phyloP scores from a whole-genome alignment of 2,329 filamentous ascomycete species.

The Scedosporium minutisporum region DNA sequence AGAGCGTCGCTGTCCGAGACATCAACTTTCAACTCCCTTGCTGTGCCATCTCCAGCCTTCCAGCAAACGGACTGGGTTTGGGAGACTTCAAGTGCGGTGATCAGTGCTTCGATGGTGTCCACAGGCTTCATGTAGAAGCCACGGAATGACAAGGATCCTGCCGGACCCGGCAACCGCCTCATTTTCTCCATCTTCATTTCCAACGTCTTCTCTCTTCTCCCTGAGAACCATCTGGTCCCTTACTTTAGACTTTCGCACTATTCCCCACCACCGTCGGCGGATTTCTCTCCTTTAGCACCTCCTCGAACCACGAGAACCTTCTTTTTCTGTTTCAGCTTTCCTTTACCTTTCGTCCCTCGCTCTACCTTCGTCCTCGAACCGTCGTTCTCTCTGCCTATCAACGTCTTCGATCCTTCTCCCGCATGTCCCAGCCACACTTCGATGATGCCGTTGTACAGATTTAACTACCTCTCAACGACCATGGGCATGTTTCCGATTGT shows the following conservation, averaged over 20 bases:
- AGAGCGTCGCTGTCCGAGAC: background rate
- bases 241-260: no score
- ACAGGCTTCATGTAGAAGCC: background rate
- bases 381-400: background rate
- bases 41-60: background rate
- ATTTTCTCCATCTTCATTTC: background rate
- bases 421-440: background rate
- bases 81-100: no score
- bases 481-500: background rate
- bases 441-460: background rate
- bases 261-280: no score
- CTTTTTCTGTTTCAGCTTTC: background rate
- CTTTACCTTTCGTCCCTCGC: background rate
- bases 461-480: background rate
- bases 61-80: background rate
- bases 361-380: background rate
- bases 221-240: no score
- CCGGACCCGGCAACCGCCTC: background rate
- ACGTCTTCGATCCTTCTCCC: background rate
- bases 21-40: background rate
- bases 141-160: background rate
- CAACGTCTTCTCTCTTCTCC: background rate
- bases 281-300: background rate
- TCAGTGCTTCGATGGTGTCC: no score
- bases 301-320: background rate